phyloP scores from a whole-genome alignment of 2,329 filamentous ascomycete species.

The Neurospora sp. region DNA sequence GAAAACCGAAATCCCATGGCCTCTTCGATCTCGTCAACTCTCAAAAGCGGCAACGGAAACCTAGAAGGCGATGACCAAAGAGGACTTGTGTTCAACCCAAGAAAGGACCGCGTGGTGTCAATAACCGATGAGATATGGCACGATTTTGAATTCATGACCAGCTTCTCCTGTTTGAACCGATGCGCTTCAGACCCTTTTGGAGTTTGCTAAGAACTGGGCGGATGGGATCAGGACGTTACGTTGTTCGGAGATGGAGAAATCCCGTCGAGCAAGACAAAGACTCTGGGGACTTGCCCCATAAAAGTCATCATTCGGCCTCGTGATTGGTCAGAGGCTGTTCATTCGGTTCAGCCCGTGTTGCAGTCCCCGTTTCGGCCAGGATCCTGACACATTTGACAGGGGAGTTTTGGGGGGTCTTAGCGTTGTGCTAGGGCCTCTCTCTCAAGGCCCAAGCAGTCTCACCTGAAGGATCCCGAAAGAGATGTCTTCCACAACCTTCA shows the following conservation, averaged over 20 bases:
- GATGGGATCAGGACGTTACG: background rate
- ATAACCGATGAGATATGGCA: background rate
- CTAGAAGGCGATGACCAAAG: background rate
- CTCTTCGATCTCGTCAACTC: background rate
- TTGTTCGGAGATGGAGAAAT: background rate
- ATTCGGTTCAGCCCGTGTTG: conserved; percentile 11
- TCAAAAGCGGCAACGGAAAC: background rate
- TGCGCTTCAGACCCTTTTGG: background rate
- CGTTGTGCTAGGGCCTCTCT: background rate
- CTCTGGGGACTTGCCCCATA: background rate
- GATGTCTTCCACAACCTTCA: background rate
- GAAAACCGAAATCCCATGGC: background rate
- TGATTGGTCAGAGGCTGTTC: background rate
- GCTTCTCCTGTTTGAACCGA: background rate
- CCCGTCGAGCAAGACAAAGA: background rate
- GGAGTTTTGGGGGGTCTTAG: background rate
- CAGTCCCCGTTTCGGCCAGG: conserved; percentile 18
- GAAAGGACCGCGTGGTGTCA: background rate
- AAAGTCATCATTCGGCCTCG: background rate
- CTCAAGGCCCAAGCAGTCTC: background rate
- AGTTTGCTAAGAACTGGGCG: background rate
- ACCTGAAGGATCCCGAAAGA: background rate
- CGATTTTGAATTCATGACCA: background rate
- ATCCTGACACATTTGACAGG: conserved; percentile 15
- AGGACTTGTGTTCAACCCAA: background rate